Conservation (phyloP, 2,329 filamentous ascomycete genomes). For the Trichophaea hybrida region DNA sequence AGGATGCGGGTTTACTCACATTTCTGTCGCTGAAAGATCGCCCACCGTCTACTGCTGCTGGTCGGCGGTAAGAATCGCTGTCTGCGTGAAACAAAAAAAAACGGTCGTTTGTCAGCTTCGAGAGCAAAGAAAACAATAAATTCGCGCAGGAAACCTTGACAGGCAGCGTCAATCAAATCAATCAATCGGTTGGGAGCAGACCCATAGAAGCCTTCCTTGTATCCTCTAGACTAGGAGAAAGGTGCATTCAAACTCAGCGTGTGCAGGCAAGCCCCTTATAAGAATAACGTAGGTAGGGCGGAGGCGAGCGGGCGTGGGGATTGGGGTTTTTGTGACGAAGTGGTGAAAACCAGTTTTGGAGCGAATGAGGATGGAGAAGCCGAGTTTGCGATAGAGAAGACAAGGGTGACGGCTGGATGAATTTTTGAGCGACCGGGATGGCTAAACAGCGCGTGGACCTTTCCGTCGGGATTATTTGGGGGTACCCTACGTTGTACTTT, state of each 20-base stretch:
- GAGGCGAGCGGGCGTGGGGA: conserved; percentile 9
- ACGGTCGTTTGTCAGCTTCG: not conserved
- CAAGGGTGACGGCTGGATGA: conserved; percentile 16
- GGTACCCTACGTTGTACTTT: not conserved
- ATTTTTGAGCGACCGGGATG: conserved; percentile 17
- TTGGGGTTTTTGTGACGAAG: conserved; percentile 15
- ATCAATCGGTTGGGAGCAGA: conserved; percentile 13
- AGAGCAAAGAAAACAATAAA: not conserved
- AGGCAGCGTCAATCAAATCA: not conserved
- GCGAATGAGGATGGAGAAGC: conserved; percentile 20
- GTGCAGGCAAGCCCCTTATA: conserved; percentile 9
- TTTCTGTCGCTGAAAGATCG: conserved; percentile 19
- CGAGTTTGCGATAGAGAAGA: conserved; percentile 21
- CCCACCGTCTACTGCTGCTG: conserved; percentile 19
- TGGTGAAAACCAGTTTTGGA: conserved; percentile 12
- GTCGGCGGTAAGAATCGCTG: conserved; percentile 21
- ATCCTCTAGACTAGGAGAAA: conserved; percentile 20
- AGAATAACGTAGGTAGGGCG: not conserved
- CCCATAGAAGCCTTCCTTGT: conserved; percentile 23
- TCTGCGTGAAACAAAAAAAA: conserved; percentile 10
- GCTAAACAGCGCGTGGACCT: not conserved
- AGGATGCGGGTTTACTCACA: conserved; percentile 13
- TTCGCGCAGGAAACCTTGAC: conserved; percentile 7
- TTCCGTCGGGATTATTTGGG: not conserved
- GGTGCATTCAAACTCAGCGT: conserved; percentile 6